Conservation (phyloP, 306 rosid genomes). For the Cicer cuneatum region DNA sequence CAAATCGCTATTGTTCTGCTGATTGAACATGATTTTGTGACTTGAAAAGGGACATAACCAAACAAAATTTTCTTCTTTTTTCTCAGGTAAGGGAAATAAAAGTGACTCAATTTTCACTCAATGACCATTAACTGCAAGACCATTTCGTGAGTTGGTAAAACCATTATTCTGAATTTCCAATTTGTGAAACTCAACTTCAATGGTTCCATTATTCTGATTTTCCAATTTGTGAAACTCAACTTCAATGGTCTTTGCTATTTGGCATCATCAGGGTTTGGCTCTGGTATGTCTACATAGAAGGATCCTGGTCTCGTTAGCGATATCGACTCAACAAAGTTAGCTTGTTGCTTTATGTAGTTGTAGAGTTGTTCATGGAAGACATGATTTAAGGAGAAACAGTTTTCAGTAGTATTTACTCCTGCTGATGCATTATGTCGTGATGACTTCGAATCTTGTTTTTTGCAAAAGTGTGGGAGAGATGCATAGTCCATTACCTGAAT, state of each 20-base stretch:
- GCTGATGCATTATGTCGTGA: conserved; percentile 54
- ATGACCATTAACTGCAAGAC: conserved; percentile 52
- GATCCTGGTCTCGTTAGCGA: conserved; percentile 72
- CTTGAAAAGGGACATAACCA: not conserved
- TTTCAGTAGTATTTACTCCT: conserved; percentile 50
- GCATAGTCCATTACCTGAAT: conserved; percentile 81
- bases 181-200: conserved; percentile 74
- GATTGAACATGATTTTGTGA: conserved; percentile 16
- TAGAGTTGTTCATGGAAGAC: conserved; percentile 82
- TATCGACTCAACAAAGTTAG: conserved; percentile 49
- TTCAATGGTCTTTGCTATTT: conserved; percentile 71
- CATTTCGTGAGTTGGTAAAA: conserved; percentile 53
- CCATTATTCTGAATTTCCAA: conserved; percentile 62
- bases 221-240: conserved; percentile 70
- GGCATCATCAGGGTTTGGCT: conserved; percentile 69
- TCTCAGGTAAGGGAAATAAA: conserved; percentile 83
- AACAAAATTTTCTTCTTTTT: not conserved
- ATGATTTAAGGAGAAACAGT: conserved; percentile 77
- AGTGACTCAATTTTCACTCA: conserved; percentile 38
- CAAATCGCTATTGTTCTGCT: not conserved
- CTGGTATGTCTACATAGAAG: conserved; percentile 80
- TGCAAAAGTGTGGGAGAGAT: conserved; percentile 91
- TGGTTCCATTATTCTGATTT: conserved; percentile 59
- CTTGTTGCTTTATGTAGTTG: conserved; percentile 61
- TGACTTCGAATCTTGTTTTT: conserved; percentile 74